Evolutionary conservation across 352 stramenopile genomes (phyloP).

Genomic region (Globisporangium recalcitrans): DNA sequence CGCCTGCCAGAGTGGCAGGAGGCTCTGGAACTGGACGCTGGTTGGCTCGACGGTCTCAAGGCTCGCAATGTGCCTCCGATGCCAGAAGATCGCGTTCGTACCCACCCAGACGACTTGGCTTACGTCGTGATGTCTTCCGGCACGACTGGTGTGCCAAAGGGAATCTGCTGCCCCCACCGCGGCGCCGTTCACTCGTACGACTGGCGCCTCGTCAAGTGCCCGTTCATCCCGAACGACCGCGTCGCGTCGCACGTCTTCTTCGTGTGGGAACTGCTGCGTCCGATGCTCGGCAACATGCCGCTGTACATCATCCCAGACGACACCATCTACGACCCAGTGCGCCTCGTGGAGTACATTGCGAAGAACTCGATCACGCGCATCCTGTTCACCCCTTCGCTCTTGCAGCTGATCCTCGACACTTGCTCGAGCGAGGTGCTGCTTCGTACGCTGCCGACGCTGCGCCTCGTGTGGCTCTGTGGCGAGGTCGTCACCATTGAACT

Average conservation of each 20-base stretch:
- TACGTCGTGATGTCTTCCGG: slow-evolving; percentile 93
- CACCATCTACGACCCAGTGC: slow-evolving; percentile 87
- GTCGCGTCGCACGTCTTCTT: slow-evolving; percentile 94
- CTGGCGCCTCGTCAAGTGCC: slow-evolving; percentile 79
- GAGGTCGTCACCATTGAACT: slow-evolving; percentile 92
- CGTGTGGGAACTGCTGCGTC: slow-evolving; percentile 91
- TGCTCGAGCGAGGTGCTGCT: slow-evolving; percentile 47
- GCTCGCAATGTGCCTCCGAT: slow-evolving; percentile 34
- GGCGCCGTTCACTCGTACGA: slow-evolving; percentile 91
- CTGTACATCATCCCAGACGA: slow-evolving; percentile 91
- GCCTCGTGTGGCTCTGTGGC: slow-evolving; percentile 89
- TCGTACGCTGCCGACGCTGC: slow-evolving; percentile 58
- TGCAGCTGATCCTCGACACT: slow-evolving; percentile 85
- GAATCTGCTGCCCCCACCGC: slow-evolving; percentile 91
- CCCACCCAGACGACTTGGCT: slow-evolving; percentile 82
- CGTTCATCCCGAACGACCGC: slow-evolving; percentile 64
- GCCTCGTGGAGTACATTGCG: slow-evolving; percentile 77
- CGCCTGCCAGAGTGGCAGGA: slow-evolving; percentile 65
- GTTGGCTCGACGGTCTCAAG: slow-evolving; percentile 34
- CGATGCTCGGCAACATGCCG: slow-evolving; percentile 85
- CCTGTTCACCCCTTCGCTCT: slow-evolving; percentile 90
- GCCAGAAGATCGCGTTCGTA: slow-evolving; percentile 49
- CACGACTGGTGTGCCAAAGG: slow-evolving; percentile 90
- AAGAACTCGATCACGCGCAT: slow-evolving; percentile 84
- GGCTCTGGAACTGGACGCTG: slow-evolving; percentile 60